Percentiles rank a stretch among this genome's conserved stretches.
These are phyloP conservation scores for Besnoitia besnoiti DNA, from an alignment of 169 alveolate species.

Conservation along the genomic window DNA sequence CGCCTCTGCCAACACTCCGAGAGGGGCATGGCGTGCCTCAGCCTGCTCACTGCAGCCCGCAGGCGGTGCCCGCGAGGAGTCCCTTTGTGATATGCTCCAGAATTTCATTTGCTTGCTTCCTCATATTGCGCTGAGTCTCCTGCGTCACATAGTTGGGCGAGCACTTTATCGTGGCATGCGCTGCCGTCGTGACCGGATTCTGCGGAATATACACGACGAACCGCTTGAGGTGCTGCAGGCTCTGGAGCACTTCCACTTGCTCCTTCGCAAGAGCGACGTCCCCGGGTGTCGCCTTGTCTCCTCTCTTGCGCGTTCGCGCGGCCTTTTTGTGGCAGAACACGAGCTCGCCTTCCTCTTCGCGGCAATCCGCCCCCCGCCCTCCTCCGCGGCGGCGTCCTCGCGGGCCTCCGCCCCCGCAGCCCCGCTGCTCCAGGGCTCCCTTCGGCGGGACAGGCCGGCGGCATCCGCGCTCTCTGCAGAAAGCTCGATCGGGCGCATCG, in stretches of 20 bases:
- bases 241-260: slow-evolving; percentile 20
- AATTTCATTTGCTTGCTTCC: slow-evolving; percentile 32
- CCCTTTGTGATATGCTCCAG: slow-evolving; percentile 18
- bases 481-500: slow-evolving; percentile 33
- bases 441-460: background rate
- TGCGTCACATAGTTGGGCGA: slow-evolving; percentile 9
- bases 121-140: background rate
- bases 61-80: background rate
- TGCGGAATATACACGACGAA: slow-evolving; percentile 19
- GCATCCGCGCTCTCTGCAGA: background rate
- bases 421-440: background rate
- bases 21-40: no score
- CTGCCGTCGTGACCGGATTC: slow-evolving; percentile 26
- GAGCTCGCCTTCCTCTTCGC: background rate
- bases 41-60: background rate
- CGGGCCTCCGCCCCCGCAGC: background rate
- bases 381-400: background rate
- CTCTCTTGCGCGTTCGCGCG: background rate
- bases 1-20: no score
- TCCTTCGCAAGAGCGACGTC: background rate
- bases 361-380: no score
- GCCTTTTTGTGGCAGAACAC: background rate
- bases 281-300: background rate
- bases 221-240: background rate
- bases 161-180: slow-evolving; percentile 32